A percentile compares a stretch with the other conserved stretches of the same genome.
Evolutionary conservation across 139 green algal species (phyloP).

Genomic region (Chlorella sp.): DNA sequence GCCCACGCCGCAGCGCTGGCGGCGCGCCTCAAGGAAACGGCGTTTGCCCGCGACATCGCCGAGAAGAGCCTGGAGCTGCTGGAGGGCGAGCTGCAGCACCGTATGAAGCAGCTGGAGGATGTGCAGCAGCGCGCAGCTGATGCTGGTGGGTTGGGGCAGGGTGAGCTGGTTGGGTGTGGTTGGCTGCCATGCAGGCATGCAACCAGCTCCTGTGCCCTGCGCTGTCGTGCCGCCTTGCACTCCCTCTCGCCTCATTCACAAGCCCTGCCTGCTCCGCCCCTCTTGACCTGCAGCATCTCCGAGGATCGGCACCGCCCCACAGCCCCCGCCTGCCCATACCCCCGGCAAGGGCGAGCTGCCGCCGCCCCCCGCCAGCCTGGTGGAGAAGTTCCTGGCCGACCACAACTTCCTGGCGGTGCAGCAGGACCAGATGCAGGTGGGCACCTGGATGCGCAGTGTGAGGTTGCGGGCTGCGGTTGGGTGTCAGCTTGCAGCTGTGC

Average conservation of each 20-base stretch:
- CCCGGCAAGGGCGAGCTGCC: conserved; percentile 32
- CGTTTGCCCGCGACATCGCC: conserved; percentile 33
- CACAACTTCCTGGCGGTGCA: conserved; percentile 41
- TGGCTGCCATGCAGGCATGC: too few species aligned
- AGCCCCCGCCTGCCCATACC: not conserved
- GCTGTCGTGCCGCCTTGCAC: too few species aligned
- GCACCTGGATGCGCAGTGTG: not conserved
- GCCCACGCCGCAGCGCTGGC: not conserved
- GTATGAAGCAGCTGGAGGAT: conserved; percentile 34
- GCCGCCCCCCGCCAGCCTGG: conserved; percentile 26
- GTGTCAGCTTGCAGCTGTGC: too few species aligned
- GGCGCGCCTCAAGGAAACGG: conserved; percentile 28
- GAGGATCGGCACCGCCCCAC: not conserved
- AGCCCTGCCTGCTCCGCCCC: not conserved
- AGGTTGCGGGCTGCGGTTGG: not conserved
- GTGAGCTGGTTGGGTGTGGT: not conserved
- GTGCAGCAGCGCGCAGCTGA: conserved; percentile 5
- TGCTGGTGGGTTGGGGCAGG: not conserved
- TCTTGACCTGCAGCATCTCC: conserved; percentile 4
- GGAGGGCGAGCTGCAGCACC: conserved; percentile 41
- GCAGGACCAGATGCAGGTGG: conserved; percentile 39
- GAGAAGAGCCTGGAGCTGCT: conserved; percentile 33
- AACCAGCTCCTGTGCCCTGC: too few species aligned
- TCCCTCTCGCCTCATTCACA: not conserved
- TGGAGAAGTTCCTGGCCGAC: conserved; percentile 42